Base-by-base conservation (phyloP, 106 monocot genomes). In the Narthecium ossifragum region DNA sequence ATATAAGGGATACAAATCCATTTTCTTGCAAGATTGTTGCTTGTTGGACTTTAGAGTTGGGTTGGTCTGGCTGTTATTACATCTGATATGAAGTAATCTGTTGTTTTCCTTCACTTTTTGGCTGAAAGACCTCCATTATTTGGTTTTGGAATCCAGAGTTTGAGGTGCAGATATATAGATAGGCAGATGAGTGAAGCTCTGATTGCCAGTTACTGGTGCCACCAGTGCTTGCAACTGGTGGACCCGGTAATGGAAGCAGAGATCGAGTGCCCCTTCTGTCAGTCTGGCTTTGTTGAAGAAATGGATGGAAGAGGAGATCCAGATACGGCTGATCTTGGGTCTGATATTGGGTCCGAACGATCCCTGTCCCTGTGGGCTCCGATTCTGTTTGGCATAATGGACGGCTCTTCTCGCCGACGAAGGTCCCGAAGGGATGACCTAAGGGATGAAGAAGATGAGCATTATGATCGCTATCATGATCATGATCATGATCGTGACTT, bases 211-310 rank as follows among this genome's bases (percentile, higher is more conserved):
- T 79, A 69, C 25, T 79, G 68, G 64, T 79, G 79, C 64, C 69
- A 79, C 39, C 59, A 65, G 69, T 79, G 79, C 58, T 45, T 63
- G 2, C 59, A 55, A 41, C 46, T 60, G 34, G 79, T 79, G 26
- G 58, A 46, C 63, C 73, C 79, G 2, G 62, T 59, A 5, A 64
- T 64, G 12, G 79, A 73, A 30, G 64, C 34, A 24, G 73, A 79
- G 51, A 69, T 79, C 29, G 73, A 78, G 45, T 78, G 78, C 68
- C 78, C 78, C 20, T 37, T 18, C 23, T 78, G 75, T 27, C 49
- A 75, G n/a, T 28, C 62, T 22, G 69, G 75, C 11, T 75, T 75
- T 34, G 30, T 75, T 4, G 75, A 75, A 34, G 68, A 68, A 36
- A 57, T 75, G 48, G 51, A 57, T 29, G 38, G 30, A n/a, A 17